Evolutionary conservation across 805 yeast genomes (phyloP).

Genomic region (Debaryomyces castellii): DNA sequence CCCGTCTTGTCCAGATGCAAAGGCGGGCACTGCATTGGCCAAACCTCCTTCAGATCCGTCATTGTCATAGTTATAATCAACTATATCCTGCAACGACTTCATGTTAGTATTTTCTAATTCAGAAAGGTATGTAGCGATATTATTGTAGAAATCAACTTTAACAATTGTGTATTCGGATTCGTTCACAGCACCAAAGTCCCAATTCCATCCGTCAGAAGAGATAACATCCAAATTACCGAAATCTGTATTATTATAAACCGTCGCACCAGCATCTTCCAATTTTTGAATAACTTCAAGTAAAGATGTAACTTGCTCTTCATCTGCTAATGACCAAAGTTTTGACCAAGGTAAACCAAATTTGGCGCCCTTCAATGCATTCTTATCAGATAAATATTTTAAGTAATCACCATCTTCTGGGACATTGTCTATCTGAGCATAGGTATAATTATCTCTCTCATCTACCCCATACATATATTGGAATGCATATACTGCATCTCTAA

Average conservation of each 20-base stretch:
- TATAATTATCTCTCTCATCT: slow-evolving; percentile 14
- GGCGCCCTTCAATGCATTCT: slow-evolving; percentile 23
- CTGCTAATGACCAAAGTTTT: slow-evolving; percentile 15
- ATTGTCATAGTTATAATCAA: slow-evolving; percentile 18
- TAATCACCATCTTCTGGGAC: slow-evolving; percentile 26
- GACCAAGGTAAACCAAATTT: slow-evolving; percentile 29
- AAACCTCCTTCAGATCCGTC: slow-evolving; percentile 26
- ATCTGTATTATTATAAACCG: slow-evolving; percentile 24
- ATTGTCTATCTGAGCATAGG: slow-evolving; percentile 22
- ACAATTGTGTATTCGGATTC: slow-evolving; percentile 29
- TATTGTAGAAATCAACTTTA: no score
- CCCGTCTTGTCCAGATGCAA: slow-evolving; percentile 26
- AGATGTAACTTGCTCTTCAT: slow-evolving; percentile 12
- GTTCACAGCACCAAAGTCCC: slow-evolving; percentile 23
- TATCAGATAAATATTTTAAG: slow-evolving; percentile 19
- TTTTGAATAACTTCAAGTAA: slow-evolving; percentile 14
- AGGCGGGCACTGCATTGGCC: slow-evolving; percentile 19
- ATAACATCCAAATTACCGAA: slow-evolving; percentile 22
- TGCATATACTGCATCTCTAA: slow-evolving; percentile 24
- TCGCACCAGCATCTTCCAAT: slow-evolving; percentile 24
- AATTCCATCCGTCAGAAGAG: slow-evolving; percentile 26
- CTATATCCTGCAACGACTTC: slow-evolving; percentile 21
- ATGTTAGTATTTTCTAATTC: slow-evolving; percentile 22
- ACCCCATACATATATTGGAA: slow-evolving; percentile 25
- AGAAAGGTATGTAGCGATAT: slow-evolving; percentile 19